Base-by-base conservation (phyloP, 2,329 filamentous ascomycete genomes). In the Pleomassaria siparia region DNA sequence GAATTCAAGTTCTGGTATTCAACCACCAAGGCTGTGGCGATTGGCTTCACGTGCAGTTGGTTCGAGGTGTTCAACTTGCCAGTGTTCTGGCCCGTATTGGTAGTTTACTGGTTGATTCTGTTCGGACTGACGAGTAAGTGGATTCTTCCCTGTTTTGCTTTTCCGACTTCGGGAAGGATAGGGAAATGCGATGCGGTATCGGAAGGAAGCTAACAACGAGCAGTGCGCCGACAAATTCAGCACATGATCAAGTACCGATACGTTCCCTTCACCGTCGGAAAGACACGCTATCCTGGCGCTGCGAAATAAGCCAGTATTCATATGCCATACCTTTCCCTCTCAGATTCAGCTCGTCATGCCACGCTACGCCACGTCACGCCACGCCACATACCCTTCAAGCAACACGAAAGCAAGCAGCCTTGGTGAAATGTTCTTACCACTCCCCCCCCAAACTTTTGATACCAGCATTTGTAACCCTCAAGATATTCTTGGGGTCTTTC, bases 221-320 rank as follows among this genome's bases (percentile, higher is more conserved):
- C 62, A 95, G 91, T 99, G 94, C 85, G 94, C 74, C 89, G 94
- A 80, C 94, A 99, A 77, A 99, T 99, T 63, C 94, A 99, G 78
- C 94, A 97, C 77, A 99, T 99, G 94, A 92, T 99, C 82, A 99
- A 97, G 80, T 99, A 97, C 79, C 89, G 92, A 76, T 99, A 96
- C 70, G 91, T 96, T 24, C 91, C 91, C 32, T 96, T 96, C 77
- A 86, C 89, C 32, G 84, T 95, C 58, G 91, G 91, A 73, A 96
- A 96, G 83, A 69, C 66, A 48, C 62, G 66, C 16, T 71, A 70
- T 59, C 56, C 63, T 15, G 60, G 55, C 41, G 56, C 58, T 36
- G 50, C 62, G 37, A 64, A 60, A 58, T 68, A 53, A 56, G 50
- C 40, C 20, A 13, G 26, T n/a, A n/a, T n/a, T n/a, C n/a, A n/a